Evolutionary conservation across 2,329 filamentous ascomycete genomes (phyloP).

Genomic region (Arthrobotrys entomopaga): DNA sequence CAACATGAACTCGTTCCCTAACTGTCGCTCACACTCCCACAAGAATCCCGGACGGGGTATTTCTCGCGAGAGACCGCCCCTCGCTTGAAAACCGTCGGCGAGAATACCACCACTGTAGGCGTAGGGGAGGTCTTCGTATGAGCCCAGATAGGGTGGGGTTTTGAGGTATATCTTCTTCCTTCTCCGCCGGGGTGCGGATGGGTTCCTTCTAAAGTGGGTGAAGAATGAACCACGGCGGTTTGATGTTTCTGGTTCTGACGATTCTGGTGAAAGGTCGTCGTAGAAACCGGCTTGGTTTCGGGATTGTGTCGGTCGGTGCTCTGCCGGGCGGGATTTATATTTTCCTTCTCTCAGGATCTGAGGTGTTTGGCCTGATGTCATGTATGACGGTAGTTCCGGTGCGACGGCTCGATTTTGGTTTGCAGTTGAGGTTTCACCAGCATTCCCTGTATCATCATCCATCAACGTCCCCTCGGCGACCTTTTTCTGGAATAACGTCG

Average conservation of each 20-base stretch:
- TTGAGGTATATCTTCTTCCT: slow-evolving; percentile 2
- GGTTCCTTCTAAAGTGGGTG: background rate
- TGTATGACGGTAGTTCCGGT: too few species aligned
- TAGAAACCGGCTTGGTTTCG: too few species aligned
- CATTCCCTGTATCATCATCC: background rate
- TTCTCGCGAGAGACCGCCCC: background rate
- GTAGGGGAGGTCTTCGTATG: background rate
- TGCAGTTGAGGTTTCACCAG: background rate
- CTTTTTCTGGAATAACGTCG: slow-evolving; percentile 10
- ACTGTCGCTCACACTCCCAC: background rate
- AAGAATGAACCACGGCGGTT: background rate
- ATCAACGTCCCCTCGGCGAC: slow-evolving; percentile 18
- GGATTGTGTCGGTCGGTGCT: too few species aligned
- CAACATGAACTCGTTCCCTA: background rate
- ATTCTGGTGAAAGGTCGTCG: too few species aligned
- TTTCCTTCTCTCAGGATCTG: too few species aligned
- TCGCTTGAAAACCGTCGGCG: background rate
- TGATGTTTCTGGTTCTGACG: background rate
- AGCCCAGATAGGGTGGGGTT: slow-evolving; percentile 3
- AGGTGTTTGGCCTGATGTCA: too few species aligned
- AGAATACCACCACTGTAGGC: background rate
- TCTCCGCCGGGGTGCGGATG: background rate
- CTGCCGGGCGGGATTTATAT: too few species aligned
- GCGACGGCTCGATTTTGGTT: too few species aligned
- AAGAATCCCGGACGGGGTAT: background rate